phyloP scores from a whole-genome alignment of 2,329 filamentous ascomycete genomes.

The Alternaria sp. region DNA sequence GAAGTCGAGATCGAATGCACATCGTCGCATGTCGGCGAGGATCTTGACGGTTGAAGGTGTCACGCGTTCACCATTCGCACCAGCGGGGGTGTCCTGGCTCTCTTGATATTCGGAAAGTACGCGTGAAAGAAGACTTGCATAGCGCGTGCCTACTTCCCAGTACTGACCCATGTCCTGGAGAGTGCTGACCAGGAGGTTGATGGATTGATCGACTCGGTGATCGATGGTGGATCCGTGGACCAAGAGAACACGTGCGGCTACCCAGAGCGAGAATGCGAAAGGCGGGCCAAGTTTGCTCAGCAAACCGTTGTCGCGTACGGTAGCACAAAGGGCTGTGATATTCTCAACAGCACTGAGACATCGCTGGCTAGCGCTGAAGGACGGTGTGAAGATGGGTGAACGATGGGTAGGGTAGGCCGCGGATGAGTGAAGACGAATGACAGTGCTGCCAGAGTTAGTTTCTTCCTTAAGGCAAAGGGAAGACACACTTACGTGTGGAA shows the following conservation, averaged over 20 bases:
- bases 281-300: constrained; percentile 84
- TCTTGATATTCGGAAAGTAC: constrained; percentile 88
- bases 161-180: constrained; percentile 79
- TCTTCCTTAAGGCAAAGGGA: not conserved
- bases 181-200: constrained; percentile 81
- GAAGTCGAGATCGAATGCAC: constrained; percentile 88
- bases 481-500: constrained; percentile 74
- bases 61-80: constrained; percentile 70
- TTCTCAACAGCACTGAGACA: constrained; percentile 76
- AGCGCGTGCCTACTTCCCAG: constrained; percentile 86
- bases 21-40: constrained; percentile 87
- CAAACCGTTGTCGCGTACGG: constrained; percentile 75
- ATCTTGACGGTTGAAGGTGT: constrained; percentile 86
- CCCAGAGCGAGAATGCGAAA: constrained; percentile 92
- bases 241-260: constrained; percentile 82
- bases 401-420: constrained; percentile 90
- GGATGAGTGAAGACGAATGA: constrained; percentile 89
- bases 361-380: constrained; percentile 81
- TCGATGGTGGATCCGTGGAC: constrained; percentile 92
- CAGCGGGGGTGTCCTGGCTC: constrained; percentile 66
- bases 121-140: constrained; percentile 78
- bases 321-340: constrained; percentile 78
- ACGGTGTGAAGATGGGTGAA: constrained; percentile 87
- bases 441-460: constrained; percentile 60
- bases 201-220: constrained; percentile 78